These are phyloP conservation scores for Phytopythium delawarense DNA, from an alignment of 352 stramenopile genomes.

Conservation along the genomic window DNA sequence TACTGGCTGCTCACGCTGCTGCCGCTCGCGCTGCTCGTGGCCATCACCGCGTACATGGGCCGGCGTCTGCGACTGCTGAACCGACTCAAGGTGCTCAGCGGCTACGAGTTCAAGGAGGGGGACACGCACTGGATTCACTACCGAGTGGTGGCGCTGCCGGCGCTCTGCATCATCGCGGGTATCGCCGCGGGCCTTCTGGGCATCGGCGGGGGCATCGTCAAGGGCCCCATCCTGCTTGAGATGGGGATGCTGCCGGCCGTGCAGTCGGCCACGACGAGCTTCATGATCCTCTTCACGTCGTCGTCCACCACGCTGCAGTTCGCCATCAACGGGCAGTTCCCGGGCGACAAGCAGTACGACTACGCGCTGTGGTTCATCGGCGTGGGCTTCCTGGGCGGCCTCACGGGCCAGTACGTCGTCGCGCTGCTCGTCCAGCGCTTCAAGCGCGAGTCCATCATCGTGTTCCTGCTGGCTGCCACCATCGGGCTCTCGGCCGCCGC, in stretches of 20 bases:
- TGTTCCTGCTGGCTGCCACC: slow-evolving; percentile 66
- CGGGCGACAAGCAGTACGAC: slow-evolving; percentile 77
- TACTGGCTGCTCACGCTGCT: slow-evolving; percentile 93
- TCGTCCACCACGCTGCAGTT: slow-evolving; percentile 92
- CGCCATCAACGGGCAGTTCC: slow-evolving; percentile 76
- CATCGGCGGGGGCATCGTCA: slow-evolving; percentile 96
- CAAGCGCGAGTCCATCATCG: slow-evolving; percentile 81
- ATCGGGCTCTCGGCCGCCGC: slow-evolving; percentile 67
- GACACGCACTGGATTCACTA: slow-evolving; percentile 94
- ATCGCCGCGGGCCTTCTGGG: slow-evolving; percentile 94
- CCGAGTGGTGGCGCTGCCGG: slow-evolving; percentile 90
- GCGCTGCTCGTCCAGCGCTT: slow-evolving; percentile 90
- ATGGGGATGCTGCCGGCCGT: slow-evolving; percentile 92
- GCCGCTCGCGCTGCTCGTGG: slow-evolving; percentile 73
- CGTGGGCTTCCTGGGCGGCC: slow-evolving; percentile 86
- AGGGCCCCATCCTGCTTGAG: slow-evolving; percentile 96
- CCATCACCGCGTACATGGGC: slow-evolving; percentile 51
- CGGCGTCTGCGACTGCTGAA: slow-evolving; percentile 62
- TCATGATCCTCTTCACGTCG: slow-evolving; percentile 90
- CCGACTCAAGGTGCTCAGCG: slow-evolving; percentile 61
- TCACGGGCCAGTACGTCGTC: slow-evolving; percentile 78
- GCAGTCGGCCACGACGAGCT: slow-evolving; percentile 91
- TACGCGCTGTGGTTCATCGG: slow-evolving; percentile 90
- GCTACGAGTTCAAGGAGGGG: slow-evolving; percentile 83
- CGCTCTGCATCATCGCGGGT: slow-evolving; percentile 91